These are phyloP conservation scores for Arthroderma sp. DNA, from an alignment of 2,329 filamentous ascomycete species.

Conservation along the genomic window DNA sequence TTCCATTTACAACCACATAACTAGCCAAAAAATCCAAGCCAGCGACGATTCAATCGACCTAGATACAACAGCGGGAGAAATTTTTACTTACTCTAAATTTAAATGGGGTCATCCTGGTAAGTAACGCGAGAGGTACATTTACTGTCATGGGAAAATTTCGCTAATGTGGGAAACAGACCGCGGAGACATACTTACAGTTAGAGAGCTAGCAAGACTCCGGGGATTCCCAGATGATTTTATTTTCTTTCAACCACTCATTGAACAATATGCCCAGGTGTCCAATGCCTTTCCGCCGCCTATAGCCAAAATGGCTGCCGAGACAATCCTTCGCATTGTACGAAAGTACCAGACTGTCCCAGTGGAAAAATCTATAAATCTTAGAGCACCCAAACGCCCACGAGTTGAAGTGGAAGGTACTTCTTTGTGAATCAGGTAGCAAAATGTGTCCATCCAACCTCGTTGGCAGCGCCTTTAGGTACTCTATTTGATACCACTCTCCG, in stretches of 20 bases:
- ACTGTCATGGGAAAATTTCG: not conserved
- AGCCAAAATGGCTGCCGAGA: not conserved
- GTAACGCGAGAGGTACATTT: not conserved
- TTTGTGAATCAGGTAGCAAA: not conserved
- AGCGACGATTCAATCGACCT: not conserved
- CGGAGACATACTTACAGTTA: constrained; percentile 7
- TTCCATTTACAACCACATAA: not conserved
- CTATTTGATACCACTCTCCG: not conserved
- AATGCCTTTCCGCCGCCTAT: constrained; percentile 9
- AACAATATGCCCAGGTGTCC: constrained; percentile 7
- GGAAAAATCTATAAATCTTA: not conserved
- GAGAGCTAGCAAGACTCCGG: constrained; percentile 9
- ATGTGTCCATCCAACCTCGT: not conserved
- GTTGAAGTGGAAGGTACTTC: not conserved
- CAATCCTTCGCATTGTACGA: not conserved
- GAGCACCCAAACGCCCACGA: not conserved
- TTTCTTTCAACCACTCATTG: constrained; percentile 5
- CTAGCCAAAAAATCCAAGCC: not conserved
- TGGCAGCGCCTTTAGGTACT: not conserved
- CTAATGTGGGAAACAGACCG: constrained; percentile 4
- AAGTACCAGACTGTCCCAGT: not conserved
- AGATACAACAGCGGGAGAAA: not conserved
- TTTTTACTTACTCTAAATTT: constrained; percentile 1
- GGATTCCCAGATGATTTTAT: constrained; percentile 11
- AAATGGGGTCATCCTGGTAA: constrained; percentile 5